phyloP scores from a whole-genome alignment of 768 basidiomycete species.

The Leccinum truebloodii region DNA sequence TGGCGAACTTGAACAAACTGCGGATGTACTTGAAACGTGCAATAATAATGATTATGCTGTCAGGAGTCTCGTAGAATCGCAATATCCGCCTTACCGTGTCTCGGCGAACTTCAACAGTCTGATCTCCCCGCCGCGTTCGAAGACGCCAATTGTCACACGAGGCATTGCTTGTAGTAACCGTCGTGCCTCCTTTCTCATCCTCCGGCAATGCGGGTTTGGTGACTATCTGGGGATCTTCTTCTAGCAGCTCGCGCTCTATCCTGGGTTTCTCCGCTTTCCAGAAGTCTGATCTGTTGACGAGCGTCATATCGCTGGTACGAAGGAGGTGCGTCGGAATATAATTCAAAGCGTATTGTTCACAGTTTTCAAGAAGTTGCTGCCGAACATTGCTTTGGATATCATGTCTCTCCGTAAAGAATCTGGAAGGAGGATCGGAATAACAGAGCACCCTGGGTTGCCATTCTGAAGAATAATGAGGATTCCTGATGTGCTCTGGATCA shows the following conservation, averaged over 20 bases:
- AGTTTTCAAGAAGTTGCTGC: background rate
- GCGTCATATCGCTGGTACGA: conserved; percentile 17
- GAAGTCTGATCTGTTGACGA: conserved; percentile 12
- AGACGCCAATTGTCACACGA: background rate
- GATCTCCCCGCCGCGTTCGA: conserved; percentile 1
- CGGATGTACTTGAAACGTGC: conserved; percentile 7
- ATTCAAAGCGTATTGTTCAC: conserved; percentile 12
- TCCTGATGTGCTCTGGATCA: background rate
- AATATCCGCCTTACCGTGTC: conserved; percentile 4
- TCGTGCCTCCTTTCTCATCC: background rate
- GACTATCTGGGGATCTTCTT: background rate
- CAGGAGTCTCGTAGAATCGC: background rate
- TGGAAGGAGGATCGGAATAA: background rate
- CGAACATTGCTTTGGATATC: background rate
- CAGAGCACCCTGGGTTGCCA: background rate
- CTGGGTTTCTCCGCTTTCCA: conserved; percentile 14
- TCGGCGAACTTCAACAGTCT: background rate
- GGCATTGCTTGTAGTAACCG: background rate
- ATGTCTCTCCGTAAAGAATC: background rate
- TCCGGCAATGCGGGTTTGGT: background rate
- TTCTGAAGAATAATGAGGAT: background rate
- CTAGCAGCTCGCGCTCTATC: conserved; percentile 1
- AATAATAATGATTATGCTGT: background rate
- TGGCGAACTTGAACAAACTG: conserved; percentile 17
- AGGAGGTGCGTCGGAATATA: conserved; percentile 21